Evolutionary conservation across 2,329 filamentous ascomycete species (phyloP), one percentile per base, ranked within the genome.

Genomic region (Monosporascus sp.): DNA sequence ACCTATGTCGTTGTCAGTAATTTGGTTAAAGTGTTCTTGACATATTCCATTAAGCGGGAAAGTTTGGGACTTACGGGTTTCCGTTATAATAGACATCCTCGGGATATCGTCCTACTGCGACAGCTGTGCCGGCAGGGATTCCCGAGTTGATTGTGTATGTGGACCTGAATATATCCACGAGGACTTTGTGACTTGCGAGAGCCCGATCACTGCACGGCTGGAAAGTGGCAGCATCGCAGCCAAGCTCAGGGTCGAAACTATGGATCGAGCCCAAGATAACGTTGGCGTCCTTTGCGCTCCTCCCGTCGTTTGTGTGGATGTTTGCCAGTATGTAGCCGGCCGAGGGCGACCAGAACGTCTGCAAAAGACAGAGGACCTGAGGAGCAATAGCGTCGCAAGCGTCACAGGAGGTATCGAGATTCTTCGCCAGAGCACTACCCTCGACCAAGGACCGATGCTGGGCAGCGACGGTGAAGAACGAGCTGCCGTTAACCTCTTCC

Each of bases 401-500:
- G 2, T 73, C 66, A 65, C 83, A 87, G 5, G 77, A 76, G 50
- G 80, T 76, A 17, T 84, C 83, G 6, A 93, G 76, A 20, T 75
- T 73, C n/a, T 70, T 69, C 4, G 89, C 88, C 17, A 94, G 77
- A 3, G 77, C 74, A 51, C 77, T 81, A 6, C 90, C 89, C 70
- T 89, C 83, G 7, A 85, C 74, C 15, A 86, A 74, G n/a, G 83
- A 78, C 60, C 89, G 82, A 66, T 93, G 84, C 55, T 88, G 83
- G 41, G 80, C 79, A 3, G 83, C 81, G 35, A 85, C 73, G 1
- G 89, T 94, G 70, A 93, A 95, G 75, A 92, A 94, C 0, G 88
- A 91, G 22, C 82, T 85, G 41, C 88, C 87, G 24, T 77, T 74
- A 15, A 92, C 82, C 67, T 94, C 90, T 67, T 94, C 90, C 90